These are phyloP conservation scores for Paraurostyla sp. DNA, from an alignment of 73 alveolate species.

Conservation along the genomic window DNA sequence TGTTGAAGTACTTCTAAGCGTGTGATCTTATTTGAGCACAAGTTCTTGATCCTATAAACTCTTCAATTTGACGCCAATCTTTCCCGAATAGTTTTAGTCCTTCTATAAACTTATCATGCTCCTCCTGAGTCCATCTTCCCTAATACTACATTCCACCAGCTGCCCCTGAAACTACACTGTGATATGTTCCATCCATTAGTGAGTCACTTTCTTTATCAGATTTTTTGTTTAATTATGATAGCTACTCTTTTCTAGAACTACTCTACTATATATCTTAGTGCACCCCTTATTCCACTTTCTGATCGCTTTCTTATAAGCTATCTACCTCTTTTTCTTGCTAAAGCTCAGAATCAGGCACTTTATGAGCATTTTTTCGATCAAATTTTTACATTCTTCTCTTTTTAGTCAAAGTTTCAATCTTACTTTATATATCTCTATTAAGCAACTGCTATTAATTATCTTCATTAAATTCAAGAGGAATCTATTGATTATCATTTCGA, in stretches of 20 bases:
- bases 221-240: not conserved
- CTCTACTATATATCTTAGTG: not conserved
- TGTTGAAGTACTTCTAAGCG: constrained; percentile 78
- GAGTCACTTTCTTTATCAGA: not conserved
- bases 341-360: too few relatives aligned
- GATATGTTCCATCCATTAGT: not conserved
- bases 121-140: constrained; percentile 93
- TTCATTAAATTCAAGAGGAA: not conserved
- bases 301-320: not conserved
- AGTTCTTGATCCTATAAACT: constrained; percentile 67
- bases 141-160: constrained; percentile 37
- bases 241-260: not conserved
- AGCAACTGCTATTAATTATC: not conserved
- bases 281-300: not conserved
- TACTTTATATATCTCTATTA: not conserved
- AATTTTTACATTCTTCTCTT: not conserved
- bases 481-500: not conserved
- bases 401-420: not conserved
- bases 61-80: constrained; percentile 78
- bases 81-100: constrained; percentile 79
- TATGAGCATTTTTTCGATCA: too few relatives aligned
- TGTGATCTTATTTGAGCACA: constrained; percentile 80
- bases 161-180: not conserved
- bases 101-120: constrained; percentile 82
- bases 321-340: not conserved